phyloP scores from a whole-genome alignment of 257 asterid species.

The Cordia subcordata region DNA sequence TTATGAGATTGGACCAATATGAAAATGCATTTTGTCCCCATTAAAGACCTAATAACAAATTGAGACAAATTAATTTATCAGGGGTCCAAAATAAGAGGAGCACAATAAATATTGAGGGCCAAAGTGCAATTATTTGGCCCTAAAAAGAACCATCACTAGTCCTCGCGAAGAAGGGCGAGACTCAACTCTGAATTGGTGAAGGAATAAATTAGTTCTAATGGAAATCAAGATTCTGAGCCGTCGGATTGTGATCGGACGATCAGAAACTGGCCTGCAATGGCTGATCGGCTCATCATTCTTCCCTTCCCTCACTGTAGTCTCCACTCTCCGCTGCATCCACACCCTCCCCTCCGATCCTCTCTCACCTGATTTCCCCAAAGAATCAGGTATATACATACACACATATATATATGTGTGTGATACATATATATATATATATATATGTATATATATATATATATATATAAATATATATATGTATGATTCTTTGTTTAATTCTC shows the following conservation, averaged over 20 bases:
- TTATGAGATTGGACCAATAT: no score
- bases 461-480: not conserved
- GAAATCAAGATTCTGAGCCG: constrained; percentile 59
- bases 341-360: constrained; percentile 40
- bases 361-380: constrained; percentile 50
- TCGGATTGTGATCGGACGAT: constrained; percentile 36
- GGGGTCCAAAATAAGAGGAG: no score
- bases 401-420: not conserved
- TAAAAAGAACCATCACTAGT: no score
- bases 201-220: not conserved
- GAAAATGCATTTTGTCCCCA: no score
- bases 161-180: no score
- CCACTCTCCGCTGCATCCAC: constrained; percentile 77
- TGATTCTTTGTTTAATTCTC: not conserved
- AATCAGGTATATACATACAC: constrained; percentile 68
- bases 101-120: no score
- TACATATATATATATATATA: no score
- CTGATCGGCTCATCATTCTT: constrained; percentile 64
- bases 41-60: no score
- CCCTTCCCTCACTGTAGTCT: constrained; percentile 47
- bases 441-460: not conserved
- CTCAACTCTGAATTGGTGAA: no score
- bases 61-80: no score
- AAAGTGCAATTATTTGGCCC: no score
- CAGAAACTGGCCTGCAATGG: constrained; percentile 65